Percentiles rank a stretch among this genome's conserved stretches.
Evolutionary conservation across 1,284 basidiomycete species (phyloP).

Genomic region (Serendipita sp.): DNA sequence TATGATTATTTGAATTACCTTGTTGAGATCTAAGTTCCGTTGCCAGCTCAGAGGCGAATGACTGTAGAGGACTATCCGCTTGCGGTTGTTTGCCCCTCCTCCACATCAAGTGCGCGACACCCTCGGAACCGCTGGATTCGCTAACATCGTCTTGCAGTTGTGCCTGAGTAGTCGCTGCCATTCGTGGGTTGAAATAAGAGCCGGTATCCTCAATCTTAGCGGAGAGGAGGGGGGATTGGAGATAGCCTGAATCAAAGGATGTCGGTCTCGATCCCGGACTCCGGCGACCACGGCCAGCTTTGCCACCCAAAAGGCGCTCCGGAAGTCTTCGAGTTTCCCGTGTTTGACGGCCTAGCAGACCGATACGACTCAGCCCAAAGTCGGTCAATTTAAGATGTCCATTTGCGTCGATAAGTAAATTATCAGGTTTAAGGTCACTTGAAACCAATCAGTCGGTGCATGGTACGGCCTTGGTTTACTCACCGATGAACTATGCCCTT

Average conservation of each 20-base stretch:
- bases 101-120: conserved; percentile 42
- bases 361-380: conserved; percentile 93
- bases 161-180: not conserved
- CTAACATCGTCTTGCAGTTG: conserved; percentile 49
- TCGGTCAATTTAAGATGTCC: conserved; percentile 96
- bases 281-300: conserved; percentile 35
- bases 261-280: conserved; percentile 59
- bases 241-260: conserved; percentile 70
- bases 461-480: conserved; percentile 20
- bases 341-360: conserved; percentile 91
- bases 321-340: conserved; percentile 46
- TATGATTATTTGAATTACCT: conserved; percentile 3
- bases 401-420: conserved; percentile 88
- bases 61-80: conserved; percentile 61
- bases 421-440: conserved; percentile 97
- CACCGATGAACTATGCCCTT: conserved; percentile 94
- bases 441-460: conserved; percentile 12
- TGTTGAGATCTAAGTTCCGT: conserved; percentile 58
- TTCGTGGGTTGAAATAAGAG: conserved; percentile 69
- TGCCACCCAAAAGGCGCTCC: conserved; percentile 27
- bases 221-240: conserved; percentile 55
- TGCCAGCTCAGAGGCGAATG: conserved; percentile 68
- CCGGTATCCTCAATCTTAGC: conserved; percentile 41
- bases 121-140: conserved; percentile 80
- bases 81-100: conserved; percentile 29